These are phyloP conservation scores for Parasitella parasitica DNA, from an alignment of 371 early-diverging fungal species.

Conservation along the genomic window DNA sequence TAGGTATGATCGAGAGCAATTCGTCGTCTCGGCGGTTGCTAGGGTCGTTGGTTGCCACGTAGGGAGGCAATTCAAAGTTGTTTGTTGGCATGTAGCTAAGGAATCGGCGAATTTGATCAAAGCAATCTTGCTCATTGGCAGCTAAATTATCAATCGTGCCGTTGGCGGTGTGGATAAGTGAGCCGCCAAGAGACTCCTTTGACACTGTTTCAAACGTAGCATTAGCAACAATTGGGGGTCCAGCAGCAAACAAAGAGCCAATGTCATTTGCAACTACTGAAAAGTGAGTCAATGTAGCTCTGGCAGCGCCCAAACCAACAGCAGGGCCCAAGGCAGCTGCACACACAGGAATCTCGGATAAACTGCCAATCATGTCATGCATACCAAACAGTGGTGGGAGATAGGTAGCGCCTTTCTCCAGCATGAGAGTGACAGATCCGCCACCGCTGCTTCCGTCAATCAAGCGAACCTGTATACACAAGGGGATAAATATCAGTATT, in stretches of 20 bases:
- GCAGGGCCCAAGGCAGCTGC: slow-evolving; percentile 46
- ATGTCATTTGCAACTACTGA: slow-evolving; percentile 34
- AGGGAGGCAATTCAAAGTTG: slow-evolving; percentile 28
- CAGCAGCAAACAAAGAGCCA: slow-evolving; percentile 45
- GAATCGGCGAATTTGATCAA: slow-evolving; percentile 38
- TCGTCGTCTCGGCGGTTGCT: slow-evolving; percentile 32
- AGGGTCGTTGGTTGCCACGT: slow-evolving; percentile 17
- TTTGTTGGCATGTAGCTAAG: slow-evolving; percentile 40
- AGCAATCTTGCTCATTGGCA: slow-evolving; percentile 37
- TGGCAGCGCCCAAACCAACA: slow-evolving; percentile 45
- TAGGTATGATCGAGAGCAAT: slow-evolving; percentile 37
- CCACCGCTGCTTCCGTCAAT: slow-evolving; percentile 52
- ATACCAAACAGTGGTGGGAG: slow-evolving; percentile 48
- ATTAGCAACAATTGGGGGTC: slow-evolving; percentile 46
- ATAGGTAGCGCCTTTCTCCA: slow-evolving; percentile 39
- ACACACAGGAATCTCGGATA: slow-evolving; percentile 44
- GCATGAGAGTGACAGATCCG: slow-evolving; percentile 34
- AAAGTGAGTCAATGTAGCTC: slow-evolving; percentile 47
- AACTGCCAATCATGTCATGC: slow-evolving; percentile 42
- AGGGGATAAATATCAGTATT: too few relatives aligned
- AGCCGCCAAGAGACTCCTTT: slow-evolving; percentile 41
- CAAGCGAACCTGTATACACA: slow-evolving; percentile 23
- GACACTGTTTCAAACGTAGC: slow-evolving; percentile 44
- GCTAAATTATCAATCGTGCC: slow-evolving; percentile 48
- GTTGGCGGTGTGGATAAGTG: slow-evolving; percentile 37